phyloP scores from a whole-genome alignment of 1,284 basidiomycete species.

The Ceratobasidium sp. region DNA sequence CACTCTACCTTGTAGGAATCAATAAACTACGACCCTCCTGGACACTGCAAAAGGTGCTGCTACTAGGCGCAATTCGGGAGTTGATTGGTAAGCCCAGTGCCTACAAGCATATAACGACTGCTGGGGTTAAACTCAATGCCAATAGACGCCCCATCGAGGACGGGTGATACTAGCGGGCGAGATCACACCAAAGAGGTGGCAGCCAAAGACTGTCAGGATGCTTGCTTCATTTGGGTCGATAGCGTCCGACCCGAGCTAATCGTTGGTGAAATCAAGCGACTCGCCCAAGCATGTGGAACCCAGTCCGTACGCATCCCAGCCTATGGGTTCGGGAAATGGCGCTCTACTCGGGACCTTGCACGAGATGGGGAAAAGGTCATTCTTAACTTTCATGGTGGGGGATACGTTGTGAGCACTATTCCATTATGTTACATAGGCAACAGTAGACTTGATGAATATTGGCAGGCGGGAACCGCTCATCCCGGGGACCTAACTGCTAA shows the following conservation, averaged over 20 bases:
- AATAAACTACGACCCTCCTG: conserved; percentile 15
- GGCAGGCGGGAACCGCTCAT: conserved; percentile 40
- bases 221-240: conserved; percentile 57
- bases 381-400: conserved; percentile 40
- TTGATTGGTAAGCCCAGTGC: neutral
- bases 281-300: conserved; percentile 55
- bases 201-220: neutral
- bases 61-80: neutral
- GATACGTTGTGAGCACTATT: conserved; percentile 23
- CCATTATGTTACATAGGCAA: no score
- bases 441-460: no score
- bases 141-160: conserved; percentile 6
- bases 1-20: neutral
- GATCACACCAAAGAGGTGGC: conserved; percentile 15
- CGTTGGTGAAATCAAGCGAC: conserved; percentile 56
- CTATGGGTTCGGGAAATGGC: conserved; percentile 55
- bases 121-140: no score
- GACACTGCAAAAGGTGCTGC: conserved; percentile 9
- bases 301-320: conserved; percentile 58
- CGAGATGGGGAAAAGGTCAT: conserved; percentile 31
- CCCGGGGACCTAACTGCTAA: conserved; percentile 37
- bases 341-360: neutral
- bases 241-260: conserved; percentile 56
- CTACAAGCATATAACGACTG: neutral
- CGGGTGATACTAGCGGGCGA: conserved; percentile 15